Evolutionary conservation across 768 basidiomycete genomes (phyloP).

Genomic region (Termitomyces sp.): DNA sequence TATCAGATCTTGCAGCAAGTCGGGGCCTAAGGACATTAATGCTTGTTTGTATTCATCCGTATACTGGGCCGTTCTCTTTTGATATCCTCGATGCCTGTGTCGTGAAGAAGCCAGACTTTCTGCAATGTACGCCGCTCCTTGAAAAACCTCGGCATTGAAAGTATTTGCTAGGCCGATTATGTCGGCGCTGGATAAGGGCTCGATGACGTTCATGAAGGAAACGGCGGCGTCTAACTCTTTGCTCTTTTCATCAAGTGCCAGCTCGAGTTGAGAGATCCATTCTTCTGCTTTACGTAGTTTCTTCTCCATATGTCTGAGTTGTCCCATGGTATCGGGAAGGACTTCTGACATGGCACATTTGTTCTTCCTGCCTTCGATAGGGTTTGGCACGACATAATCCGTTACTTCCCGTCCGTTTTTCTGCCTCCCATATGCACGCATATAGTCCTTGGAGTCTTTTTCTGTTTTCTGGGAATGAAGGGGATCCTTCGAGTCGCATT

Average conservation of each 20-base stretch:
- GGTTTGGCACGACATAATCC: not conserved
- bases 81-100: constrained; percentile 16
- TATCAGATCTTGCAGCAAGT: constrained; percentile 26
- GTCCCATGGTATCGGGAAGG: not conserved
- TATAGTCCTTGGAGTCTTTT: not conserved
- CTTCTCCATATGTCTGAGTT: not conserved
- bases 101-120: constrained; percentile 32
- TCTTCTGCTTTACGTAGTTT: not conserved
- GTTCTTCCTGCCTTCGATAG: not conserved
- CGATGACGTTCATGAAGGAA: constrained; percentile 42
- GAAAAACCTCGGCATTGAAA: constrained; percentile 49
- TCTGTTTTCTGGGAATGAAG: too few relatives aligned
- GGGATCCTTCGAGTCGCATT: not conserved
- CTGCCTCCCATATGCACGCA: not conserved
- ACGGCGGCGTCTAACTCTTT: constrained; percentile 48
- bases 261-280: constrained; percentile 11
- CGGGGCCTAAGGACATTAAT: constrained; percentile 31
- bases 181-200: constrained; percentile 44
- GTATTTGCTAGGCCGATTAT: constrained; percentile 41
- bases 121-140: constrained; percentile 46
- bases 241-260: constrained; percentile 36
- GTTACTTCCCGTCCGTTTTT: not conserved
- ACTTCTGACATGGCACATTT: not conserved
- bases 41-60: constrained; percentile 15
- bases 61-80: constrained; percentile 13